These are phyloP conservation scores for Cronartium quercuum DNA, from an alignment of 1,284 basidiomycete genomes.

Conservation along the genomic window DNA sequence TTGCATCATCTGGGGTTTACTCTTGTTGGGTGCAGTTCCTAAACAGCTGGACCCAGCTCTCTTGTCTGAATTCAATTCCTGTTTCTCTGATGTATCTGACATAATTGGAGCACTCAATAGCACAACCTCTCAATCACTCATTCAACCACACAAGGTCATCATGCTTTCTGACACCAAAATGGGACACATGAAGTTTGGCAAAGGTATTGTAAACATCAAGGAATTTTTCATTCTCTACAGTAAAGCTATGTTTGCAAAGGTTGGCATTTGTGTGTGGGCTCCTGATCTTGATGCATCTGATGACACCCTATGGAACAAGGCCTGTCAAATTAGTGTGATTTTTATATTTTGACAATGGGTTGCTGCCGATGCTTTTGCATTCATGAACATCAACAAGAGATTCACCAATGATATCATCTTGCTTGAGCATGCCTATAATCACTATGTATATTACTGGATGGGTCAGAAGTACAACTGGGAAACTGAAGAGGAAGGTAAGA, in stretches of 20 bases:
- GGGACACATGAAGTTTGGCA: neutral
- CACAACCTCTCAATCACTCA: neutral
- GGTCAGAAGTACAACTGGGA: slow-evolving; percentile 1
- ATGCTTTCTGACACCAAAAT: neutral
- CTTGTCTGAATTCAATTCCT: neutral
- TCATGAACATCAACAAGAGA: slow-evolving; percentile 2
- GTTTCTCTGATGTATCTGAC: neutral
- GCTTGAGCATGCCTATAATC: neutral
- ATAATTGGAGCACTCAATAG: neutral
- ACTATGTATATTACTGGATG: slow-evolving; percentile 10
- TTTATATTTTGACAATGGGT: slow-evolving; percentile 3
- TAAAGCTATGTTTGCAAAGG: neutral
- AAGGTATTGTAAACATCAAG: neutral
- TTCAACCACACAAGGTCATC: neutral
- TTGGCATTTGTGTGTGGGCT: neutral
- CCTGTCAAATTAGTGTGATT: slow-evolving; percentile 1
- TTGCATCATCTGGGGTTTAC: neutral
- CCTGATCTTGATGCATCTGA: neutral
- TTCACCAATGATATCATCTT: neutral
- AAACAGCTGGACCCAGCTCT: neutral
- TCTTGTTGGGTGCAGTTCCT: neutral
- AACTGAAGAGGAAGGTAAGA: slow-evolving; percentile 3
- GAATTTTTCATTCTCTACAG: neutral
- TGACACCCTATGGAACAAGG: neutral
- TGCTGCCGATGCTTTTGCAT: neutral